phyloP scores from a whole-genome alignment of 768 basidiomycete species.

The Panellus pusillus region DNA sequence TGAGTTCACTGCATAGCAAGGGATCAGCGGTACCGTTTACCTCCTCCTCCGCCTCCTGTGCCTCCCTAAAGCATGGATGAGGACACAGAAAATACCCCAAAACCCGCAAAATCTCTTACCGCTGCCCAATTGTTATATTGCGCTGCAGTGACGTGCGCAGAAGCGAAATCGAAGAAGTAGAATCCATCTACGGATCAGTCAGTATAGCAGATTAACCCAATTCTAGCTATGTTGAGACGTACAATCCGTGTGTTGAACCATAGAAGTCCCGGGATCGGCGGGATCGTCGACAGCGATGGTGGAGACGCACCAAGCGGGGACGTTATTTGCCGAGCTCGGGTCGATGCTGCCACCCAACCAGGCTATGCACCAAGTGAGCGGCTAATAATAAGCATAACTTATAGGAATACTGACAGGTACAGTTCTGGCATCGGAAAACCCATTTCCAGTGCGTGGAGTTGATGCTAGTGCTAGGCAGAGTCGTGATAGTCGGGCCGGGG shows the following conservation, averaged over 20 bases:
- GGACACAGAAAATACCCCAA: too few species aligned
- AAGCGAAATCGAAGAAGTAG: constrained; percentile 50
- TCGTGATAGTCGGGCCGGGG: constrained; percentile 52
- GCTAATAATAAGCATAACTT: neutral
- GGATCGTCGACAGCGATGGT: constrained; percentile 46
- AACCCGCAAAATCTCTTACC: too few species aligned
- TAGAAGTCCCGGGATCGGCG: constrained; percentile 48
- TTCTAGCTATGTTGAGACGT: constrained; percentile 17
- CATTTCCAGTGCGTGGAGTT: constrained; percentile 68
- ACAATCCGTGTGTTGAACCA: constrained; percentile 63
- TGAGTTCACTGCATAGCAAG: neutral
- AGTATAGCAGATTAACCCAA: neutral
- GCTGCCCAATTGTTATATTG: constrained; percentile 50
- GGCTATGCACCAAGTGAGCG: constrained; percentile 31
- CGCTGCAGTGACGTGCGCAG: constrained; percentile 45
- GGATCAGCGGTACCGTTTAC: constrained; percentile 8
- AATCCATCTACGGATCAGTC: constrained; percentile 48
- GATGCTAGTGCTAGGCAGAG: constrained; percentile 47
- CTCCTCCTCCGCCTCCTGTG: constrained; percentile 45
- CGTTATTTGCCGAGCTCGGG: constrained; percentile 12
- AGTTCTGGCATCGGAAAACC: constrained; percentile 68
- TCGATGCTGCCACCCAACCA: constrained; percentile 41
- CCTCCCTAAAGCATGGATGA: too few species aligned
- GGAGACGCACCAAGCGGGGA: constrained; percentile 52
- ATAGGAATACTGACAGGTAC: constrained; percentile 45